Percentiles rank a stretch among this genome's conserved stretches.
Evolutionary conservation across 2,329 filamentous ascomycete genomes (phyloP).

Genomic region (Penicillium sumatraense): DNA sequence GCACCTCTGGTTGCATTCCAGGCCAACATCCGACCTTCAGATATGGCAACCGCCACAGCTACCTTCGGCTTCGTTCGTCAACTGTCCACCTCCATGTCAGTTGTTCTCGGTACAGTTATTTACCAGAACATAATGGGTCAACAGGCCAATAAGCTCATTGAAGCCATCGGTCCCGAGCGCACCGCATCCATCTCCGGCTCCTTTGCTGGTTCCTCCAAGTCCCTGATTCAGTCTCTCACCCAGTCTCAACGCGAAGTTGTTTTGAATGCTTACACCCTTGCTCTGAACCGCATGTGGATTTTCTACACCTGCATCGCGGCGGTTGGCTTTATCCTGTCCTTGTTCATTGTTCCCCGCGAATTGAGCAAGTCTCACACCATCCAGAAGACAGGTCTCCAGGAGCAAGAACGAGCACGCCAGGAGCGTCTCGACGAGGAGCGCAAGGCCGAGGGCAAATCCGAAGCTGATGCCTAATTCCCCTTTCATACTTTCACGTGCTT

Average conservation of each 20-base stretch:
- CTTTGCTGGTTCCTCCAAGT: conserved; percentile 42
- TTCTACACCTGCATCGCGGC: conserved; percentile 49
- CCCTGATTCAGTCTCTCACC: conserved; percentile 39
- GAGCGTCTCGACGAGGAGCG: conserved; percentile 47
- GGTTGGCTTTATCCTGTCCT: conserved; percentile 44
- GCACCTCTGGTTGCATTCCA: conserved; percentile 68
- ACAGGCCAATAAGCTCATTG: conserved; percentile 33
- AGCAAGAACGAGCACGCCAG: conserved; percentile 48
- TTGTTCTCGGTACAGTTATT: conserved; percentile 62
- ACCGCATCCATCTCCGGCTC: conserved; percentile 32
- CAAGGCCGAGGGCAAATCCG: conserved; percentile 72
- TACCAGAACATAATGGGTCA: conserved; percentile 44
- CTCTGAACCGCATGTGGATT: conserved; percentile 56
- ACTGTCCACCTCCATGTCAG: conserved; percentile 60
- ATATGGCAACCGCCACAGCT: conserved; percentile 67
- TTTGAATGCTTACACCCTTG: conserved; percentile 46
- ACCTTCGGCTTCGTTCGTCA: conserved; percentile 66
- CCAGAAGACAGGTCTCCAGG: conserved; percentile 50
- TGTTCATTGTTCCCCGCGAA: conserved; percentile 43
- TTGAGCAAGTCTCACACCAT: conserved; percentile 49
- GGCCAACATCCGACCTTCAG: conserved; percentile 61
- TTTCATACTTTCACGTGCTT: too few species aligned
- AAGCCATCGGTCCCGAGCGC: conserved; percentile 35
- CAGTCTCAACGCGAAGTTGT: conserved; percentile 42
- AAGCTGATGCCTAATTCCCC: conserved; percentile 22